Conservation (phyloP, 495 filamentous ascomycete genomes). For the Podospora pseudocomata region DNA sequence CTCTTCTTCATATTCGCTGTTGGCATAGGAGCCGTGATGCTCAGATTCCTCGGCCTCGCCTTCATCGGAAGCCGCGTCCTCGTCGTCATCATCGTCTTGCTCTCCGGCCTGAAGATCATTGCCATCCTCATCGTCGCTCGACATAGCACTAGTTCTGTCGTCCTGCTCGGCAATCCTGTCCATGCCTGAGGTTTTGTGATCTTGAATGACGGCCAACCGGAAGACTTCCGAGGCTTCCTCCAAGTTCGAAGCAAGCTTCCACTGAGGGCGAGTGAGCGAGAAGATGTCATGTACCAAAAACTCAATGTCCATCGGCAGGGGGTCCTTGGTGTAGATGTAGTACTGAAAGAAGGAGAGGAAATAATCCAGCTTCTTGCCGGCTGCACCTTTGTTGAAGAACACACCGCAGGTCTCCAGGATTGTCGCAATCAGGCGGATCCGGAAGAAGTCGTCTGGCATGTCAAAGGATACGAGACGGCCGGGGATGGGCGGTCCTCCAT, state of each 20-base stretch:
- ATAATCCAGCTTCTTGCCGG: constrained; percentile 97
- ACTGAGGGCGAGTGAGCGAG: constrained; percentile 76
- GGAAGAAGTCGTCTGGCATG: constrained; percentile 91
- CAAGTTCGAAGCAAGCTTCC: constrained; percentile 75
- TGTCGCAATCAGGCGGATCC: constrained; percentile 82
- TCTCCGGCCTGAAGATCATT: constrained; percentile 40
- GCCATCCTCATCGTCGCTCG: constrained; percentile 64
- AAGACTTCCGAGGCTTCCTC: constrained; percentile 84
- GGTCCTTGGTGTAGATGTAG: constrained; percentile 91
- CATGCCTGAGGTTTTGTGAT: constrained; percentile 73
- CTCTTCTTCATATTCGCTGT: constrained; percentile 60
- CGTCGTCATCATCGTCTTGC: constrained; percentile 39
- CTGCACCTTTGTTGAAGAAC: constrained; percentile 89
- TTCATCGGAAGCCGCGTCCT: constrained; percentile 47
- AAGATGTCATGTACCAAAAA: constrained; percentile 95
- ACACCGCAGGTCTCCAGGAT: constrained; percentile 93
- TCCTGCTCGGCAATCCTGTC: constrained; percentile 65
- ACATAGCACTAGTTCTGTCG: constrained; percentile 59
- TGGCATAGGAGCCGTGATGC: constrained; percentile 44
- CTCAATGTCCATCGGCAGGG: constrained; percentile 93
- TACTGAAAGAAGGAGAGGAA: constrained; percentile 98
- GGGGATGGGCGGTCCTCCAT: constrained; percentile 76
- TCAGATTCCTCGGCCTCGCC: constrained; percentile 49
- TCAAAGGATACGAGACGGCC: constrained; percentile 73
- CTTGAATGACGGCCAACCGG: constrained; percentile 79